Conservation (phyloP, 2,329 filamentous ascomycete genomes). For the Alternaria sp. region DNA sequence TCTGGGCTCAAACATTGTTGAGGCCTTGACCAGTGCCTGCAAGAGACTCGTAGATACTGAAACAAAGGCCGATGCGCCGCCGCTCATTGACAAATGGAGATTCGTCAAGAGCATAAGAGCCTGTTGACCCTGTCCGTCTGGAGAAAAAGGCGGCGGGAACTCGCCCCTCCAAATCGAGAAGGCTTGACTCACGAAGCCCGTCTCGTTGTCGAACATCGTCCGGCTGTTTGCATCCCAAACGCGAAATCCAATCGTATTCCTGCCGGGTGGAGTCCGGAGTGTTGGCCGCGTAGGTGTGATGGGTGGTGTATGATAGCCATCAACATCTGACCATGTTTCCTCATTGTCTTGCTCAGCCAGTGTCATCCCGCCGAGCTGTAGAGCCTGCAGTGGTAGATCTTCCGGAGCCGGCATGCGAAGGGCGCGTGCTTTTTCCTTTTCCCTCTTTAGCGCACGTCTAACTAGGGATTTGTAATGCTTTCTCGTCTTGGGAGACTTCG, state of each 20-base stretch:
- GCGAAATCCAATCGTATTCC: background rate
- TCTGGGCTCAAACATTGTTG: background rate
- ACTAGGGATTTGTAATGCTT: background rate
- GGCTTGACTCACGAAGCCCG: constrained; percentile 8
- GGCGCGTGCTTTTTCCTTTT: background rate
- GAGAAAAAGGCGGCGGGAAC: constrained; percentile 5
- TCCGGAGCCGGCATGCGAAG: background rate
- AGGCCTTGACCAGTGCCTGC: constrained; percentile 7
- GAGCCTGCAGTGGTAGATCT: background rate
- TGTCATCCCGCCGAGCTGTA: background rate
- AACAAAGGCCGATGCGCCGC: constrained; percentile 8
- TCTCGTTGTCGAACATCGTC: constrained; percentile 2
- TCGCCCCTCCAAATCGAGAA: constrained; percentile 1
- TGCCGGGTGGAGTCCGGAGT: background rate
- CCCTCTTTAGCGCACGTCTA: background rate
- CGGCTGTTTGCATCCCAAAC: constrained; percentile 13
- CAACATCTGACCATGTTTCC: background rate
- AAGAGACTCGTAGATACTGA: constrained; percentile 10
- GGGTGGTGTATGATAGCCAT: background rate
- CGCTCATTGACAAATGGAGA: constrained; percentile 2
- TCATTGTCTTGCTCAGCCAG: background rate
- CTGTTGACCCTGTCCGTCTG: background rate
- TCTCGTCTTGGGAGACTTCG: constrained; percentile 5
- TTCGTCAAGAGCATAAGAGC: background rate
- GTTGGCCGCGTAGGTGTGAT: background rate